phyloP scores from a whole-genome alignment of 2,329 filamentous ascomycete genomes.

The Xylaria sp. region DNA sequence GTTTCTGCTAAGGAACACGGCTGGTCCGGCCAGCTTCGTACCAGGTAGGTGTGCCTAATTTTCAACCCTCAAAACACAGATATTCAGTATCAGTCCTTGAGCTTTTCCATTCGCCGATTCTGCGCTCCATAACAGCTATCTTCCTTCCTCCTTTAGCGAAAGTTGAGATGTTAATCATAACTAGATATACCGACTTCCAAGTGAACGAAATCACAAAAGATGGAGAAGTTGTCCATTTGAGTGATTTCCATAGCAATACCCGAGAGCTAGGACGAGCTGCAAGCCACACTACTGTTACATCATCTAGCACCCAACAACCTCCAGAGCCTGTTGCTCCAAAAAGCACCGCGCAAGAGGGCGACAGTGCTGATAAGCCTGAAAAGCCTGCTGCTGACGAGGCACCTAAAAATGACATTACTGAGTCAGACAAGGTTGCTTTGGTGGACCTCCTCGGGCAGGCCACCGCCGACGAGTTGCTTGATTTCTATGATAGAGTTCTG shows the following conservation, averaged over 20 bases:
- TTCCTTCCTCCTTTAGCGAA: background rate
- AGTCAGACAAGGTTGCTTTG: slow-evolving; percentile 32
- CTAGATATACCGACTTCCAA: slow-evolving; percentile 85
- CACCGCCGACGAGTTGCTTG: slow-evolving; percentile 34
- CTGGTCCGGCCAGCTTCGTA: slow-evolving; percentile 52
- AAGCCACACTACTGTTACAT: slow-evolving; percentile 4
- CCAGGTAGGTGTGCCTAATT: slow-evolving; percentile 50
- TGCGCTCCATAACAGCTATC: too few relatives aligned
- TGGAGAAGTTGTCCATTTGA: slow-evolving; percentile 77
- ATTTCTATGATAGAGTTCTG: slow-evolving; percentile 34
- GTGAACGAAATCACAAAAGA: slow-evolving; percentile 85
- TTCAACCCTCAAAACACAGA: too few relatives aligned
- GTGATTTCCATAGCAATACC: slow-evolving; percentile 48
- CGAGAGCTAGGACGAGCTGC: slow-evolving; percentile 36
- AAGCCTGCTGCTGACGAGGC: slow-evolving; percentile 2
- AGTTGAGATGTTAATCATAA: slow-evolving; percentile 18
- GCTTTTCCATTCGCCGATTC: background rate
- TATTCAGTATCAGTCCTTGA: background rate
- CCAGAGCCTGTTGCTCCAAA: background rate
- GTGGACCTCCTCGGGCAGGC: slow-evolving; percentile 34
- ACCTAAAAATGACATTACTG: slow-evolving; percentile 21
- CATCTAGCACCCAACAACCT: slow-evolving; percentile 1
- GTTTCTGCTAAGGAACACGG: slow-evolving; percentile 47
- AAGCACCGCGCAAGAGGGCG: background rate
- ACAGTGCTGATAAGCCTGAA: background rate